phyloP scores from a whole-genome alignment of 495 filamentous ascomycete genomes.

The Cercophora newfieldiana region DNA sequence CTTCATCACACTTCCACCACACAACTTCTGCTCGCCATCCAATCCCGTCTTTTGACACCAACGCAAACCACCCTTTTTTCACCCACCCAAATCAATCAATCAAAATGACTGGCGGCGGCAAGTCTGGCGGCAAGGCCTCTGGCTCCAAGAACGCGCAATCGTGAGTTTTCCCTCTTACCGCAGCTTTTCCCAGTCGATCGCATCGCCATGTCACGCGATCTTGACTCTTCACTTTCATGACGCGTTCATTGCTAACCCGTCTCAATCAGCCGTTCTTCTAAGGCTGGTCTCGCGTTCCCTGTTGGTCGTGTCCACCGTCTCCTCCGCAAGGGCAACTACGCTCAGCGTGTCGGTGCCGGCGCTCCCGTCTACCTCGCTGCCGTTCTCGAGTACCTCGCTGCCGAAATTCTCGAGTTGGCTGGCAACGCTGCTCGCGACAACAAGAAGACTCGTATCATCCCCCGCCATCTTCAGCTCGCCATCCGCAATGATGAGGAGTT shows the following conservation, averaged over 20 bases:
- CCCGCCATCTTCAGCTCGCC: conserved; percentile 97
- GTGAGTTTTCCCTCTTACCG: conserved; percentile 55
- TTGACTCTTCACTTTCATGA: conserved; percentile 1
- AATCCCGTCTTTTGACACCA: conserved; percentile 27
- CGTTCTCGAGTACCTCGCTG: conserved; percentile 97
- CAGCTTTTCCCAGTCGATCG: background rate
- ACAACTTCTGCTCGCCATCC: conserved; percentile 32
- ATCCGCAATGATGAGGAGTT: conserved; percentile 99
- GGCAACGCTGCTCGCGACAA: conserved; percentile 99
- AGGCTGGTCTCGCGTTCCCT: conserved; percentile 98
- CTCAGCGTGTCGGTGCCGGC: conserved; percentile 98
- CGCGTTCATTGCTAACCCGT: conserved; percentile 31
- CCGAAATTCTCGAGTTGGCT: conserved; percentile 97
- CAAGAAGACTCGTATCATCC: conserved; percentile 99
- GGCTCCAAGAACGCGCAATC: conserved; percentile 96
- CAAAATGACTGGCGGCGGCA: conserved; percentile 98
- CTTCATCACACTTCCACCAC: conserved; percentile 38
- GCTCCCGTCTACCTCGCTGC: conserved; percentile 98
- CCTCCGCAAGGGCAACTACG: conserved; percentile 99
- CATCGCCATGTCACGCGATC: background rate
- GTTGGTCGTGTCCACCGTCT: conserved; percentile 99
- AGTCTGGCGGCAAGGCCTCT: conserved; percentile 98
- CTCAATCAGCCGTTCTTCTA: conserved; percentile 82
- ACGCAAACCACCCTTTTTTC: conserved; percentile 32
- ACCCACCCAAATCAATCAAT: conserved; percentile 44